Percentiles rank a stretch among this genome's conserved stretches.
These are phyloP conservation scores for Apiospora malaysiana DNA, from an alignment of 2,329 filamentous ascomycete genomes.

Conservation along the genomic window DNA sequence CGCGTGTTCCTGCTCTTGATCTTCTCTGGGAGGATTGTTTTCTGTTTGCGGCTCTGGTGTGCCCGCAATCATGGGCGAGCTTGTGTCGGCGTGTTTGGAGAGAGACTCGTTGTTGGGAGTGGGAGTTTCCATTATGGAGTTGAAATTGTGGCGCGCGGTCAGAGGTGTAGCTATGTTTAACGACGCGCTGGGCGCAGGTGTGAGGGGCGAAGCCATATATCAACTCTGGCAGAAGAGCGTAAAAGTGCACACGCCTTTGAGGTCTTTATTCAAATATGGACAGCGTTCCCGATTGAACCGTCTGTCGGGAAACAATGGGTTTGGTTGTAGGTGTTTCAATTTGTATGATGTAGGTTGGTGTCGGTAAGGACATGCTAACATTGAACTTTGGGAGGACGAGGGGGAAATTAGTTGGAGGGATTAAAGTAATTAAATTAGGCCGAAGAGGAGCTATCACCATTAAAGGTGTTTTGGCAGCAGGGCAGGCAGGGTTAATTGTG, in stretches of 20 bases:
- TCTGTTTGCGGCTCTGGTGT: conserved; percentile 8
- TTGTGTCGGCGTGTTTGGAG: background rate
- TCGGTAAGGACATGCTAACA: background rate
- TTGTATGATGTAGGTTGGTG: background rate
- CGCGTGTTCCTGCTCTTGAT: conserved; percentile 50
- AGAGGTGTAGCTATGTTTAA: conserved; percentile 17
- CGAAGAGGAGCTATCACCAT: background rate
- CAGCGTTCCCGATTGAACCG: background rate
- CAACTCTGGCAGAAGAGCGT: background rate
- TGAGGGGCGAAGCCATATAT: conserved; percentile 22
- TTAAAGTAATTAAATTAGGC: background rate
- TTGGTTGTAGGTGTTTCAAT: background rate
- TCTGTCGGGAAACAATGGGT: background rate
- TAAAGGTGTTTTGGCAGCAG: background rate
- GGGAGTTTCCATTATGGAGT: conserved; percentile 3
- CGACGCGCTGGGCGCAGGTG: conserved; percentile 18
- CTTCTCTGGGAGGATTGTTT: background rate
- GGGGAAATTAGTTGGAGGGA: background rate
- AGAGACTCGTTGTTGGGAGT: background rate
- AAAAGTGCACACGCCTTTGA: background rate
- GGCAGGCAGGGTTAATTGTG: background rate
- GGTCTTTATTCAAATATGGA: background rate
- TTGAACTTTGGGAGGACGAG: background rate
- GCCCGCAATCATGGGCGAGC: background rate
- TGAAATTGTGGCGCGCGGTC: conserved; percentile 2